A percentile compares a stretch with the other conserved stretches of the same genome.
These are phyloP conservation scores for Pholiota conissans DNA, from an alignment of 768 basidiomycete genomes.

Conservation along the genomic window DNA sequence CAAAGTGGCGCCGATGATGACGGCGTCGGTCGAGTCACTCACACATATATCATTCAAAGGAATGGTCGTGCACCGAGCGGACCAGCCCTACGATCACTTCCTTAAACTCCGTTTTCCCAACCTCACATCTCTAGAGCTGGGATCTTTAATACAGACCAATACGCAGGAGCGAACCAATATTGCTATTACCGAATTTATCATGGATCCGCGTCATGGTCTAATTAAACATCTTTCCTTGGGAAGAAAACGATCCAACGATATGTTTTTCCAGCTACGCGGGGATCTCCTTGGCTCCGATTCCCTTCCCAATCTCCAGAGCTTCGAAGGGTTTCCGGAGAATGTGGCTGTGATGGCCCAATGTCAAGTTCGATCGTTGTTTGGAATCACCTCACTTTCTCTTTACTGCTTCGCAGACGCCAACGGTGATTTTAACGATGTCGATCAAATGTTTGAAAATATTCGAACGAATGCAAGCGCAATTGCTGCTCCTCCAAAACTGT, in stretches of 20 bases:
- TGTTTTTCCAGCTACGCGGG: constrained; percentile 17
- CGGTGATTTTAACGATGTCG: not conserved
- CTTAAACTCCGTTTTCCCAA: constrained; percentile 13
- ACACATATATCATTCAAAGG: constrained; percentile 18
- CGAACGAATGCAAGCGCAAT: too few species aligned
- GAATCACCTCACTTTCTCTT: constrained; percentile 9
- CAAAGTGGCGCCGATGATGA: constrained; percentile 8
- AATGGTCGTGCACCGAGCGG: constrained; percentile 4
- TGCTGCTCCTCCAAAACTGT: not conserved
- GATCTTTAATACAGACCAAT: constrained; percentile 10
- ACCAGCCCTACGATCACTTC: constrained; percentile 11
- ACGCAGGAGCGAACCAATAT: constrained; percentile 4
- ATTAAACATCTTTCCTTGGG: constrained; percentile 17
- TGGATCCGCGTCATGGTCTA: constrained; percentile 4
- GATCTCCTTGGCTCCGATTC: constrained; percentile 4
- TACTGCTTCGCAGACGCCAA: constrained; percentile 5
- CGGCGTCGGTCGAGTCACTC: constrained; percentile 7
- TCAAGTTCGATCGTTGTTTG: constrained; percentile 7
- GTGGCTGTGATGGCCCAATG: constrained; percentile 4
- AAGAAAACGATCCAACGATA: not conserved
- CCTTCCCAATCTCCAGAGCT: constrained; percentile 12
- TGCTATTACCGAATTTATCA: constrained; percentile 14
- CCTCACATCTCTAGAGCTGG: constrained; percentile 11
- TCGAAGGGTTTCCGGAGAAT: constrained; percentile 21
- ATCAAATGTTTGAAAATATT: constrained; percentile 7